phyloP scores from a whole-genome alignment of 2,329 filamentous ascomycete species.

The Fusarium sororula region DNA sequence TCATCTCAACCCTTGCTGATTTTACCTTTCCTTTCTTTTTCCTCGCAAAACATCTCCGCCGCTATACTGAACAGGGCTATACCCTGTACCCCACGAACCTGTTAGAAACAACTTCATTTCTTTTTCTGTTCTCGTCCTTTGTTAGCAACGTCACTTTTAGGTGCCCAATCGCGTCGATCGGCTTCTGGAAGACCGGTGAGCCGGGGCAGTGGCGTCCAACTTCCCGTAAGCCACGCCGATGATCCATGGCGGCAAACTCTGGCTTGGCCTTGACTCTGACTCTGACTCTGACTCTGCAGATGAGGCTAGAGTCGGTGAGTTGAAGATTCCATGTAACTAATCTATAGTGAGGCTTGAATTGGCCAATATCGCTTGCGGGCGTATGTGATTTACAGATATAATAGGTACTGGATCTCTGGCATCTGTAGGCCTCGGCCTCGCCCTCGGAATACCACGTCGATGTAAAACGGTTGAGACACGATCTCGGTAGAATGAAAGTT shows the following conservation, averaged over 20 bases:
- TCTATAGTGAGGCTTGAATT: not conserved
- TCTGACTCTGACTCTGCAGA: not conserved
- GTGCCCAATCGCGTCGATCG: slow-evolving; percentile 16
- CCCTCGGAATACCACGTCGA: slow-evolving; percentile 1
- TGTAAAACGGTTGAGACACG: not conserved
- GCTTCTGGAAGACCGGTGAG: slow-evolving; percentile 29
- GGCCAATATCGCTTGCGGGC: not conserved
- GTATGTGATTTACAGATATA: not conserved
- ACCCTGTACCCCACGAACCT: not conserved
- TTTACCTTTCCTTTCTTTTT: not conserved
- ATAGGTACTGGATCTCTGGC: not conserved
- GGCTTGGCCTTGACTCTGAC: not conserved
- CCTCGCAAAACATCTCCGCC: not conserved
- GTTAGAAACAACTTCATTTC: not conserved
- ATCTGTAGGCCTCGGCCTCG: not conserved
- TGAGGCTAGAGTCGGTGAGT: slow-evolving; percentile 10
- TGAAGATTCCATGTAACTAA: not conserved
- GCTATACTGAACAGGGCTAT: not conserved
- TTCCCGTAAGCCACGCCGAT: slow-evolving; percentile 10
- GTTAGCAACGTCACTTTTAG: not conserved
- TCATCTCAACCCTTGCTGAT: slow-evolving; percentile 2
- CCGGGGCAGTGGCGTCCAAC: slow-evolving; percentile 5
- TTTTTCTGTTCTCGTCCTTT: not conserved
- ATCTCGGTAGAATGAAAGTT: not conserved
- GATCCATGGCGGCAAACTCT: not conserved